Evolutionary conservation across 1,284 basidiomycete species (phyloP).

Genomic region (Papiliotrema terrestris): DNA sequence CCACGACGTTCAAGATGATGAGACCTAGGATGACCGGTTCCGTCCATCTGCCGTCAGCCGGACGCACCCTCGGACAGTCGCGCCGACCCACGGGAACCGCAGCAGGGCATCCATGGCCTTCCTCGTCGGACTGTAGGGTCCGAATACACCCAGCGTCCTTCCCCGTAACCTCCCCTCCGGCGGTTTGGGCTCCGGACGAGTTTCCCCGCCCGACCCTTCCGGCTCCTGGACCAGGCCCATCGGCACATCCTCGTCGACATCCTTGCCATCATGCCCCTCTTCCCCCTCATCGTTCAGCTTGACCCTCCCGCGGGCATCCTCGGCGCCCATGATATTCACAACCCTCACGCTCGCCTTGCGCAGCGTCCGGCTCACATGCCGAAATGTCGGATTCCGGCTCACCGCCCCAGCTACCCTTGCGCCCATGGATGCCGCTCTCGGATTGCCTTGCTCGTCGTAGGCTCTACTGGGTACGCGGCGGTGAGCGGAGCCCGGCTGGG

Average conservation of each 20-base stretch:
- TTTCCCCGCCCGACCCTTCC: constrained; percentile 3
- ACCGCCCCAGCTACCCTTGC: constrained; percentile 11
- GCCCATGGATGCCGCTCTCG: constrained; percentile 5
- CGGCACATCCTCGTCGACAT: constrained; percentile 1
- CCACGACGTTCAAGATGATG: constrained; percentile 79
- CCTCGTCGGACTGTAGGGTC: constrained; percentile 64
- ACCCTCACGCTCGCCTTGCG: constrained; percentile 64
- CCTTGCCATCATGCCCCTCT: constrained; percentile 17
- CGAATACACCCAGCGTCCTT: constrained; percentile 72
- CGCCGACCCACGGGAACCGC: constrained; percentile 58
- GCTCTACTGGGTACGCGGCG: constrained; percentile 12
- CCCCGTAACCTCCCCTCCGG: constrained; percentile 62
- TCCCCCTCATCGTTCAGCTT: constrained; percentile 32
- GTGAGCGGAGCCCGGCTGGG: constrained; percentile 4
- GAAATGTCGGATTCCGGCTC: constrained; percentile 31
- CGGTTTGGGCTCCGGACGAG: constrained; percentile 21
- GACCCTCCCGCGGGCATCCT: constrained; percentile 37
- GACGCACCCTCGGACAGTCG: background rate
- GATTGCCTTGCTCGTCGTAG: constrained; percentile 26
- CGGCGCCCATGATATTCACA: constrained; percentile 68
- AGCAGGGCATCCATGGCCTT: constrained; percentile 64
- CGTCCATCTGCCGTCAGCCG: constrained; percentile 61
- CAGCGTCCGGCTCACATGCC: constrained; percentile 33
- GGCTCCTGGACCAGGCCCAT: constrained; percentile 2
- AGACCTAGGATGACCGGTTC: constrained; percentile 79